A percentile compares a stretch with the other conserved stretches of the same genome.
Conservation (phyloP, 2,329 filamentous ascomycete species). For the Colletotrichum truncatum region DNA sequence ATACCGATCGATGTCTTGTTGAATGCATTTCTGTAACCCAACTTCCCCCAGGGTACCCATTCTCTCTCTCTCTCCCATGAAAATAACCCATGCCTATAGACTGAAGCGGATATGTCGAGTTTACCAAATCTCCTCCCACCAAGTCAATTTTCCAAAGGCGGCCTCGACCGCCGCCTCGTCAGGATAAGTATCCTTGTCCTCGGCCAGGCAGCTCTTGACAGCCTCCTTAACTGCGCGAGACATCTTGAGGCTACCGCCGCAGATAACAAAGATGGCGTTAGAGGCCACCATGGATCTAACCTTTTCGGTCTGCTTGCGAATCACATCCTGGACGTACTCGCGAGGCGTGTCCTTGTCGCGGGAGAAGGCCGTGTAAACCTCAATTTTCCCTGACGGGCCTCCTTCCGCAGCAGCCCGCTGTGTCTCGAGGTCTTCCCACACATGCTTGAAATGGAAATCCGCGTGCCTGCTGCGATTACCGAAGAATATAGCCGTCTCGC, state of each 20-base stretch:
- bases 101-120: background rate
- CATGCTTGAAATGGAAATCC: slow-evolving; percentile 84
- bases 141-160: slow-evolving; percentile 46
- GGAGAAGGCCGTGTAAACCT: slow-evolving; percentile 57
- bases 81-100: too few species aligned
- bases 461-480: slow-evolving; percentile 79
- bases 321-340: slow-evolving; percentile 65
- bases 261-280: slow-evolving; percentile 60
- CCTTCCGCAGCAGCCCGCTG: too few species aligned
- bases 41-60: background rate
- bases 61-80: too few species aligned
- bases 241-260: slow-evolving; percentile 68
- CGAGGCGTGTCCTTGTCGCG: slow-evolving; percentile 54
- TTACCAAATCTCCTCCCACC: slow-evolving; percentile 71
- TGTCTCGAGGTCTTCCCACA: slow-evolving; percentile 67
- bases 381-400: background rate
- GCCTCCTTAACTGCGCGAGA: slow-evolving; percentile 62
- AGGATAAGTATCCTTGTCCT: slow-evolving; percentile 42
- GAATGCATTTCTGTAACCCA: background rate
- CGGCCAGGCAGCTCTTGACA: slow-evolving; percentile 57
- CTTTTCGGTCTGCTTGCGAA: slow-evolving; percentile 51
- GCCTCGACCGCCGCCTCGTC: slow-evolving; percentile 47
- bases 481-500: slow-evolving; percentile 74
- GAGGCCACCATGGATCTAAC: slow-evolving; percentile 48
- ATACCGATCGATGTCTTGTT: too few species aligned